Evolutionary conservation across 306 rosid species (phyloP).

Genomic region (Vigna mungo): DNA sequence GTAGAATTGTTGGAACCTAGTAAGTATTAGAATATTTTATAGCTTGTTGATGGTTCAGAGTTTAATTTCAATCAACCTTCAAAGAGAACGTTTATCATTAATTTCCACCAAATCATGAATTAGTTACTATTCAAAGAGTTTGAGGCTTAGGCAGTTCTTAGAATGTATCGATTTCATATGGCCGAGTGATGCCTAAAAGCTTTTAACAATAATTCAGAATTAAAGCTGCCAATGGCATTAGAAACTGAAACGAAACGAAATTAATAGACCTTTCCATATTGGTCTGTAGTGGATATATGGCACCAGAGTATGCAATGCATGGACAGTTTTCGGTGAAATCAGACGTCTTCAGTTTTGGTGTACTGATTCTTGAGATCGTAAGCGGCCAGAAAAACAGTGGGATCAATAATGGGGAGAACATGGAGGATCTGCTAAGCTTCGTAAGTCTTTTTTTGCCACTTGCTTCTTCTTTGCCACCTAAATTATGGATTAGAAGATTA

Average conservation of each 20-base stretch:
- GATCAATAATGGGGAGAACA: background rate
- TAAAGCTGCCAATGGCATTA: background rate
- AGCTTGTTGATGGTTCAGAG: background rate
- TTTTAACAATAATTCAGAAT: background rate
- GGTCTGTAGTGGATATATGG: constrained; percentile 19
- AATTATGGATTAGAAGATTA: background rate
- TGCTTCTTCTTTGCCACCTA: background rate
- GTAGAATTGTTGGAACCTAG: constrained; percentile 13
- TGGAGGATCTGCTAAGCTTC: background rate
- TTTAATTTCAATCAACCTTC: background rate
- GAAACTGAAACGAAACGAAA: background rate
- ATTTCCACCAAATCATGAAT: background rate
- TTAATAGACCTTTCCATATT: too few species aligned
- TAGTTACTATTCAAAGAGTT: background rate
- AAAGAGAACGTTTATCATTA: background rate
- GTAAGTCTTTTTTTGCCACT: background rate
- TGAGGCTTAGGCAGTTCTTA: background rate
- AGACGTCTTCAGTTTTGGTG: constrained; percentile 1
- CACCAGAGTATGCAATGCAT: background rate
- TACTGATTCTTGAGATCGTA: background rate
- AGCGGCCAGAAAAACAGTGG: background rate
- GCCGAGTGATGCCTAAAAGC: background rate
- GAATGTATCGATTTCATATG: background rate
- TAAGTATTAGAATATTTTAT: background rate
- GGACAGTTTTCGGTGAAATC: constrained; percentile 14